phyloP scores from a whole-genome alignment of 2,329 filamentous ascomycete genomes.

The Aspergillus thermomutatus region DNA sequence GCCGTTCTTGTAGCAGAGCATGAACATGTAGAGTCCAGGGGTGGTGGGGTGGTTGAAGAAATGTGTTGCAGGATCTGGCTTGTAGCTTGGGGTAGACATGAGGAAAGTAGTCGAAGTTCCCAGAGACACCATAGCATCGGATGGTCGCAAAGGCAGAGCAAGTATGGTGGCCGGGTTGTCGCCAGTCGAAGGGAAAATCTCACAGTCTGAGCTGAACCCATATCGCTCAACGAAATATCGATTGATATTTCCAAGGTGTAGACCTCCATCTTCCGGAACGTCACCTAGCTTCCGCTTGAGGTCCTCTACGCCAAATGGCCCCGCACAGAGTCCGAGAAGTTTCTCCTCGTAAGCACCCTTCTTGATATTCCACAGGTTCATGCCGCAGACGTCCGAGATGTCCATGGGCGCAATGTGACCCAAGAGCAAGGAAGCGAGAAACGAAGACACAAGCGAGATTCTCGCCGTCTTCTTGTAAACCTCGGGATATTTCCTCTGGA shows the following conservation, averaged over 20 bases:
- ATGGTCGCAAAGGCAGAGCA: slow-evolving; percentile 77
- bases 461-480: slow-evolving; percentile 76
- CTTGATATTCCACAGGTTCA: slow-evolving; percentile 93
- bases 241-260: slow-evolving; percentile 70
- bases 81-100: slow-evolving; percentile 92
- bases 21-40: slow-evolving; percentile 94
- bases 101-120: slow-evolving; percentile 96
- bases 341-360: slow-evolving; percentile 69
- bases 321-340: slow-evolving; percentile 72
- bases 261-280: slow-evolving; percentile 76
- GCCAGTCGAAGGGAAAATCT: slow-evolving; percentile 82
- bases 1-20: slow-evolving; percentile 99
- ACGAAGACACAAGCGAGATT: slow-evolving; percentile 93
- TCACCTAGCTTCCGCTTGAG: slow-evolving; percentile 76
- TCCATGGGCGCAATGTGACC: slow-evolving; percentile 85
- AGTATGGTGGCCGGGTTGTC: slow-evolving; percentile 97
- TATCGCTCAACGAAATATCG: slow-evolving; percentile 76
- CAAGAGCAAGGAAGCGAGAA: slow-evolving; percentile 85
- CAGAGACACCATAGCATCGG: slow-evolving; percentile 90
- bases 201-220: slow-evolving; percentile 71
- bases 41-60: slow-evolving; percentile 98
- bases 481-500: slow-evolving; percentile 73
- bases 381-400: slow-evolving; percentile 90
- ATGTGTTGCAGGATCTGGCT: slow-evolving; percentile 85
- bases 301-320: slow-evolving; percentile 58